Conservation (phyloP, 169 alveolate genomes). For the Plasmodium coatneyi region DNA sequence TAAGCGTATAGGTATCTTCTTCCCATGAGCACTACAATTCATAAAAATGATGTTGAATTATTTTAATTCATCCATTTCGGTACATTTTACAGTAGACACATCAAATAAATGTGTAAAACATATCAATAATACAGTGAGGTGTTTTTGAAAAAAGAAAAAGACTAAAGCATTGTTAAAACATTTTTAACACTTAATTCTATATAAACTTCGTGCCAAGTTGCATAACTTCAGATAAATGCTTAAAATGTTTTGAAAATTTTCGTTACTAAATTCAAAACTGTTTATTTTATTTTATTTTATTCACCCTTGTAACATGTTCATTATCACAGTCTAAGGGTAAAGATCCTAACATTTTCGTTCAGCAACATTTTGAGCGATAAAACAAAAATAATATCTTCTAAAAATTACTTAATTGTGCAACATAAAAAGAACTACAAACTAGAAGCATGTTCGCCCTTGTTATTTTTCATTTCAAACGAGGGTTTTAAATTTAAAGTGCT, state of each 20-base stretch:
- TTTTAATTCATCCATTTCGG: not conserved
- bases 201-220: not conserved
- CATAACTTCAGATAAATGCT: not conserved
- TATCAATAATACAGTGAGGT: not conserved
- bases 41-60: not conserved
- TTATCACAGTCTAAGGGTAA: not conserved
- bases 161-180: not conserved
- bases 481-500: not conserved
- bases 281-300: not conserved
- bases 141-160: not conserved
- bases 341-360: not conserved
- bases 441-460: not conserved
- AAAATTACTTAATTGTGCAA: not conserved
- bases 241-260: not conserved
- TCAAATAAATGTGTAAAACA: not conserved
- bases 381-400: not conserved
- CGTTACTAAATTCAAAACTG: not conserved
- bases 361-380: not conserved
- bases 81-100: not conserved
- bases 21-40: not conserved
- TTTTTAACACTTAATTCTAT: not conserved
- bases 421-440: not conserved
- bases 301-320: not conserved
- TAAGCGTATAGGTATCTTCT: not conserved
- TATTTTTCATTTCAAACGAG: not conserved